Conservation (phyloP, 345 rosid species). For the Zanthoxylum bungeanum region DNA sequence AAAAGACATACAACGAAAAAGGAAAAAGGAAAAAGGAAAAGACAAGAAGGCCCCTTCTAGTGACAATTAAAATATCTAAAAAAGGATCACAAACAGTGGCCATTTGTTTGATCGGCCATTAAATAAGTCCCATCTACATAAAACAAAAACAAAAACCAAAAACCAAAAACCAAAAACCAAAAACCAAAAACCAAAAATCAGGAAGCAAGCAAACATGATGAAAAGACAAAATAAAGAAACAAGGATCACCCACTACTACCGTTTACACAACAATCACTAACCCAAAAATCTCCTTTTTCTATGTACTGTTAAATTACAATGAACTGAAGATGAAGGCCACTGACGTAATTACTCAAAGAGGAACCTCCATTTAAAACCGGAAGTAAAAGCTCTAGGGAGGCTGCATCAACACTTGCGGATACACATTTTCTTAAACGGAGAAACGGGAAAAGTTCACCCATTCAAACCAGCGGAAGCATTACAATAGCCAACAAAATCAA, state of each 20-base stretch:
- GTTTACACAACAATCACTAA: conserved; percentile 24
- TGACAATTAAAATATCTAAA: too few species aligned
- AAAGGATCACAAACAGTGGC: too few species aligned
- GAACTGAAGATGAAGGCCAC: conserved; percentile 13
- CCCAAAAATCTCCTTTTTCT: conserved; percentile 24
- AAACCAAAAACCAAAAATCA: conserved; percentile 9
- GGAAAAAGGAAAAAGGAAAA: too few species aligned
- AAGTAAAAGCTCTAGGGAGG: conserved; percentile 24
- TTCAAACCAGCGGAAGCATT: conserved; percentile 17
- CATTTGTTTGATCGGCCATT: too few species aligned
- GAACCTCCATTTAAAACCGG: conserved; percentile 14
- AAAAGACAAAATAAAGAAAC: neutral
- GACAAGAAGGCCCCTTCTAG: too few species aligned
- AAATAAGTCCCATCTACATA: conserved; percentile 16
- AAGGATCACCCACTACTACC: conserved; percentile 26
- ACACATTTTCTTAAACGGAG: conserved; percentile 11
- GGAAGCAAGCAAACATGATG: conserved; percentile 11
- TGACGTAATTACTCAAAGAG: neutral
- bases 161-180: too few species aligned
- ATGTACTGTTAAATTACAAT: conserved; percentile 28
- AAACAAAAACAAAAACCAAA: too few species aligned
- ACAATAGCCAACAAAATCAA: conserved; percentile 22
- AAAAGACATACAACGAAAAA: too few species aligned
- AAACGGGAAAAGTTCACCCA: conserved; percentile 10
- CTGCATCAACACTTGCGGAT: conserved; percentile 16